Percentiles rank a stretch among this genome's conserved stretches.
Conservation (phyloP, 106 monocot species). For the Platanthera zijinensis region DNA sequence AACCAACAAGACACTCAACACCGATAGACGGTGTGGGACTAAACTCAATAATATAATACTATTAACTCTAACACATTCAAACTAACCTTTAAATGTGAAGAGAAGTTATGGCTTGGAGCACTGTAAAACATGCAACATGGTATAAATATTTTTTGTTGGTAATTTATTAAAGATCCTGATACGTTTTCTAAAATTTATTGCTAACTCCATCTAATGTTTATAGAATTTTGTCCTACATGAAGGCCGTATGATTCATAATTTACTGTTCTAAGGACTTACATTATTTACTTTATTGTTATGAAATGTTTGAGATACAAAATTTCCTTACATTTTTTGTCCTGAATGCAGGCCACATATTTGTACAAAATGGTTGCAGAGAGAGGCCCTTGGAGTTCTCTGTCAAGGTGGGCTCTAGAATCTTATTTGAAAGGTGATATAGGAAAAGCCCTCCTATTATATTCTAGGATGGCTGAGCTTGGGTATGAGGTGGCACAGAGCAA, state of each 20-base stretch:
- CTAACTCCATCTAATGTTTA: neutral
- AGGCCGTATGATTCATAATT: neutral
- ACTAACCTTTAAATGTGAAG: too few species aligned
- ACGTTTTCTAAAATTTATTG: neutral
- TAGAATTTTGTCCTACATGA: neutral
- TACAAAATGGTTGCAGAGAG: slow-evolving; percentile 86
- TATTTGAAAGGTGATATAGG: slow-evolving; percentile 83
- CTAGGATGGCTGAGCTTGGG: slow-evolving; percentile 89
- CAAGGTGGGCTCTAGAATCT: slow-evolving; percentile 80
- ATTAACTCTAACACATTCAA: too few species aligned
- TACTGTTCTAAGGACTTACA: neutral
- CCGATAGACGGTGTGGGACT: too few species aligned
- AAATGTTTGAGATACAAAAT: neutral
- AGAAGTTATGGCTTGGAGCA: too few species aligned
- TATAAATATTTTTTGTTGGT: neutral
- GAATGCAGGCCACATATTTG: slow-evolving; percentile 52
- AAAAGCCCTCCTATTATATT: slow-evolving; percentile 78
- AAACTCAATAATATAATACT: too few species aligned
- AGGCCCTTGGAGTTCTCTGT: slow-evolving; percentile 91
- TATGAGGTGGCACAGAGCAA: slow-evolving; percentile 97
- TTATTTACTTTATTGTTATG: neutral
- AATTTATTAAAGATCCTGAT: neutral
- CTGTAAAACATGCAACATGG: too few species aligned
- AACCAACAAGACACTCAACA: too few species aligned
- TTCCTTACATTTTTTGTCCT: neutral